Percentiles rank a stretch among this genome's conserved stretches.
Conservation (phyloP, 169 alveolate species). For the Perkinsus marinus region DNA sequence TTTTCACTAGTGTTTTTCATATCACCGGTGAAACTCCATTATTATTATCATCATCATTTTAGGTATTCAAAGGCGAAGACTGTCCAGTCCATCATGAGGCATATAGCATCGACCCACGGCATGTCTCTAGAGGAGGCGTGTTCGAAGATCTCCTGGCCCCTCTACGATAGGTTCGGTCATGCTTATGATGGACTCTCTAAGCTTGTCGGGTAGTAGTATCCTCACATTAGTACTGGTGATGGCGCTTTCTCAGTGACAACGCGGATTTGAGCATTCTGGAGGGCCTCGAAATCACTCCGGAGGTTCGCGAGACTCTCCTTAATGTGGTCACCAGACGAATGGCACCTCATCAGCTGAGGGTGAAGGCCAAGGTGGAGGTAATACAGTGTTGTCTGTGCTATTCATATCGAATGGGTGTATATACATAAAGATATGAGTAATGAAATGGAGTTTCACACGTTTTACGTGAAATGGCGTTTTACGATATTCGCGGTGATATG, state of each 20-base stretch:
- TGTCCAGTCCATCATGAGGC: conserved; percentile 84
- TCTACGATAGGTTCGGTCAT: conserved; percentile 75
- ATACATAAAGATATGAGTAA: too few species aligned
- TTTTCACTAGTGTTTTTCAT: too few species aligned
- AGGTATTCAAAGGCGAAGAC: conserved; percentile 76
- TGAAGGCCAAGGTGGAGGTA: background rate
- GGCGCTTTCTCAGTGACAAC: background rate
- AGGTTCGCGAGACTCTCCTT: background rate
- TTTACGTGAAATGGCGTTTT: too few species aligned
- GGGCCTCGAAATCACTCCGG: background rate
- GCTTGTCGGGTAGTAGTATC: conserved; percentile 31
- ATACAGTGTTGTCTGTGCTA: too few species aligned
- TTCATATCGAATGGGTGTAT: too few species aligned
- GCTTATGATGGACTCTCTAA: conserved; percentile 79
- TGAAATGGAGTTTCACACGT: too few species aligned
- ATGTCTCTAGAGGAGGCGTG: conserved; percentile 75
- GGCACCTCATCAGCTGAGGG: background rate
- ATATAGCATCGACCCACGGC: conserved; percentile 66
- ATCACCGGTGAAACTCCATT: too few species aligned
- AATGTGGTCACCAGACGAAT: background rate
- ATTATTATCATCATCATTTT: background rate
- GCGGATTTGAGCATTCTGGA: background rate
- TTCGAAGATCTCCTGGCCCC: conserved; percentile 84
- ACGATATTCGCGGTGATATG: too few species aligned
- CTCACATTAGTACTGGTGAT: conserved; percentile 1